Evolutionary conservation across 2,329 filamentous ascomycete genomes (phyloP).

Genomic region (Diaporthe longicolla): DNA sequence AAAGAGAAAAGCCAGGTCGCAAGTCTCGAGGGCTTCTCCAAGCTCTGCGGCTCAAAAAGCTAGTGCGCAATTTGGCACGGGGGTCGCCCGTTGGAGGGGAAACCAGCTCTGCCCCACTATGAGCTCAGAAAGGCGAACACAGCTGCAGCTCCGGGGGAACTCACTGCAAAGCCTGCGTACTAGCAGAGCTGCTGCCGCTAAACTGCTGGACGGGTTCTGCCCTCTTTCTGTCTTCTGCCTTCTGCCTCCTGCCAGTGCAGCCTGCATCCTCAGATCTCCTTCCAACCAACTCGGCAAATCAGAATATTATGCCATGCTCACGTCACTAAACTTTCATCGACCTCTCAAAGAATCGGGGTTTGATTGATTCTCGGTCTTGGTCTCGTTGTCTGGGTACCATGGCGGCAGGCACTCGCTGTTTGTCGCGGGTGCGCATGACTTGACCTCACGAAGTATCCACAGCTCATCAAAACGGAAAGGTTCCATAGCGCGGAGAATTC

Average conservation of each 20-base stretch:
- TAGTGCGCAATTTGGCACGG: slow-evolving; percentile 31
- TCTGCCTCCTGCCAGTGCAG: neutral
- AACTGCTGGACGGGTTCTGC: neutral
- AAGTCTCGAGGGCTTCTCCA: slow-evolving; percentile 24
- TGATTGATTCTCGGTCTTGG: neutral
- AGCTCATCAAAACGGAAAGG: slow-evolving; percentile 41
- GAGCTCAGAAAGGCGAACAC: slow-evolving; percentile 2
- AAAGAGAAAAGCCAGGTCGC: slow-evolving; percentile 22
- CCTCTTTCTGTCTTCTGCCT: no score
- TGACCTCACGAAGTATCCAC: slow-evolving; percentile 39
- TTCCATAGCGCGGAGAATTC: slow-evolving; percentile 38
- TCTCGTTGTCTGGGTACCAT: neutral
- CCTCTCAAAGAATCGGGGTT: neutral
- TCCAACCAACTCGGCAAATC: neutral
- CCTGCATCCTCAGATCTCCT: neutral
- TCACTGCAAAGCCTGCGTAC: neutral
- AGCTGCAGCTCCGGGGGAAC: neutral
- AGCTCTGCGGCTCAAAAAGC: slow-evolving; percentile 37
- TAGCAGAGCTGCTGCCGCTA: neutral
- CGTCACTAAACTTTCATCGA: neutral
- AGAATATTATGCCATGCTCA: neutral
- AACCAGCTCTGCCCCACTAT: slow-evolving; percentile 32
- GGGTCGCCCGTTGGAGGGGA: slow-evolving; percentile 27
- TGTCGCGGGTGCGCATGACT: slow-evolving; percentile 32
- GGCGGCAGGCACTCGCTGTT: slow-evolving; percentile 15